Evolutionary conservation across 2,329 filamentous ascomycete genomes (phyloP).

Genomic region (Xylaria sp.): DNA sequence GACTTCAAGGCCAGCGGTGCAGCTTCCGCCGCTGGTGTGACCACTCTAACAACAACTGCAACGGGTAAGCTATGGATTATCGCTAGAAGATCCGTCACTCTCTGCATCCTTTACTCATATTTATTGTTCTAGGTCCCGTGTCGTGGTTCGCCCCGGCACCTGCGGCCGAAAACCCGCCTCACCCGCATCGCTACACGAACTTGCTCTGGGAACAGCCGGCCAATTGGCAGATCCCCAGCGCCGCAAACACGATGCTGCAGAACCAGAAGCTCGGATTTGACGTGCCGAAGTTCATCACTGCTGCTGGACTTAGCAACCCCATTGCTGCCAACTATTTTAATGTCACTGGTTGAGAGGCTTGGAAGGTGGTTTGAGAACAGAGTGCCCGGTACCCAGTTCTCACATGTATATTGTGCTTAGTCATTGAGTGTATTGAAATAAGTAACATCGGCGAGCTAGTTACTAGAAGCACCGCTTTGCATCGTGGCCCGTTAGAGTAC

Average conservation of each 20-base stretch:
- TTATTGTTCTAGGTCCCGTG: conserved; percentile 42
- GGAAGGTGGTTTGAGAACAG: background rate
- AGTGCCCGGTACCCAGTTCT: background rate
- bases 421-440: background rate
- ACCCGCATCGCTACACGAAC: conserved; percentile 54
- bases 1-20: conserved; percentile 46
- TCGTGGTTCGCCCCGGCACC: conserved; percentile 50
- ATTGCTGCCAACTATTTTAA: conserved; percentile 52
- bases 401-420: background rate
- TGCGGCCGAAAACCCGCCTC: conserved; percentile 51
- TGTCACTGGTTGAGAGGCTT: conserved; percentile 44
- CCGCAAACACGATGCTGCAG: conserved; percentile 48
- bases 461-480: too few species aligned
- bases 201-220: conserved; percentile 53
- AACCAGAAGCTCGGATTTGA: conserved; percentile 51
- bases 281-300: conserved; percentile 49
- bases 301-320: conserved; percentile 46
- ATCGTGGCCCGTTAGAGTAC: too few species aligned
- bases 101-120: background rate
- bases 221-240: conserved; percentile 49
- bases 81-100: background rate
- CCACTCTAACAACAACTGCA: conserved; percentile 40
- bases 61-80: conserved; percentile 11
- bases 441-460: too few species aligned
- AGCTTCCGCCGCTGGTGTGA: conserved; percentile 40